Conservation (phyloP, 139 green algal genomes). For the Coelastrella sp. region DNA sequence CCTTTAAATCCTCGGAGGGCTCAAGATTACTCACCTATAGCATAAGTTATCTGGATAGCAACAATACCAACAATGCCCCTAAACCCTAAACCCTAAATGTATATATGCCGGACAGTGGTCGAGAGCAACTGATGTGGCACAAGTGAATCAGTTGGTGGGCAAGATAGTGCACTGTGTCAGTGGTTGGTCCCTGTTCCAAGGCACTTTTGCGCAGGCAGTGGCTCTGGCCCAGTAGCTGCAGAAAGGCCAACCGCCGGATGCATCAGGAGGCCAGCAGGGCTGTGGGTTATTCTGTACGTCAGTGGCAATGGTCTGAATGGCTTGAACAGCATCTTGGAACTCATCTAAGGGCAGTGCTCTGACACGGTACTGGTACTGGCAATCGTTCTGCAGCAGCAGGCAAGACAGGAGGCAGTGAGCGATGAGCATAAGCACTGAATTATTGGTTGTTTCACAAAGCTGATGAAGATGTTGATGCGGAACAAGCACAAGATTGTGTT, state of each 20-base stretch:
- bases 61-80: too few relatives aligned
- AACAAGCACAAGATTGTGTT: not conserved
- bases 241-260: conserved; percentile 7
- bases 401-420: not conserved
- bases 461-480: not conserved
- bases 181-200: not conserved
- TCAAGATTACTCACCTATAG: too few relatives aligned
- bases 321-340: not conserved
- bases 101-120: too few relatives aligned
- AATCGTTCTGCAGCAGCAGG: not conserved
- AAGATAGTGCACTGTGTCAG: conserved; percentile 5
- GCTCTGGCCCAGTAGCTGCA: not conserved
- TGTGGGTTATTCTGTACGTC: not conserved
- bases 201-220: not conserved
- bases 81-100: too few relatives aligned
- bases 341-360: not conserved
- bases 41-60: too few relatives aligned
- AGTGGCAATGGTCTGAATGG: conserved; percentile 13
- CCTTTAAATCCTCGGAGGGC: too few relatives aligned
- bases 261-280: conserved; percentile 7
- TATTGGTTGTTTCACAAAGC: too few relatives aligned
- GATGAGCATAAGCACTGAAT: not conserved
- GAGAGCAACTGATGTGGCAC: too few relatives aligned
- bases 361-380: conserved; percentile 38
- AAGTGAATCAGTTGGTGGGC: not conserved